Conservation (phyloP, 2,329 filamentous ascomycete genomes). For the Huntiella savannae region DNA sequence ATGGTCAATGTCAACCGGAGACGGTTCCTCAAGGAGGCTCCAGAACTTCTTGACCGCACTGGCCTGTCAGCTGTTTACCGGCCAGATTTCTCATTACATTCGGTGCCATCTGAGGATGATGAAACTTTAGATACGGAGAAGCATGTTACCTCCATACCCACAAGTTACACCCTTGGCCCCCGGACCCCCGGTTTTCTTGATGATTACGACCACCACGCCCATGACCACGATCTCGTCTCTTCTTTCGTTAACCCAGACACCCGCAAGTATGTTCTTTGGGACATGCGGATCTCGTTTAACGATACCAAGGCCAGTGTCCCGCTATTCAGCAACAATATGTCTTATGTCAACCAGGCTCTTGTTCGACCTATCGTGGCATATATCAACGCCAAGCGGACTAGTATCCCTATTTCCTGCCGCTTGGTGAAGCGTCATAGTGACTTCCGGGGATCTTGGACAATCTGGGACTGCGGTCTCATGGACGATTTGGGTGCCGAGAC, state of each 20-base stretch:
- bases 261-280: conserved; percentile 74
- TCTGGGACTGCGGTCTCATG: conserved; percentile 86
- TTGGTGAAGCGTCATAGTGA: conserved; percentile 78
- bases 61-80: conserved; percentile 11
- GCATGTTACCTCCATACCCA: conserved; percentile 8
- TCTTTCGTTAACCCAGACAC: conserved; percentile 28
- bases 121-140: conserved; percentile 1
- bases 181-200: conserved; percentile 7
- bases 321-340: conserved; percentile 72
- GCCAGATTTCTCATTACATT: conserved; percentile 6
- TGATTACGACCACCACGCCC: conserved; percentile 11
- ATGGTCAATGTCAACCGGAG: conserved; percentile 59
- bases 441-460: conserved; percentile 89
- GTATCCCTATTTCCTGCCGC: conserved; percentile 86
- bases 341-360: conserved; percentile 89
- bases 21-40: conserved; percentile 10
- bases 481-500: conserved; percentile 85
- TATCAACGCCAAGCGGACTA: conserved; percentile 87
- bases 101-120: neutral
- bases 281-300: conserved; percentile 86
- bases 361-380: conserved; percentile 94
- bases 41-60: conserved; percentile 10
- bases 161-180: conserved; percentile 9
- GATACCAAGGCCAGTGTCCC: conserved; percentile 86
- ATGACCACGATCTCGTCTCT: neutral